Evolutionary conservation across 75 land plant genomes (phyloP).

Genomic region (Cupressus sempervirens): DNA sequence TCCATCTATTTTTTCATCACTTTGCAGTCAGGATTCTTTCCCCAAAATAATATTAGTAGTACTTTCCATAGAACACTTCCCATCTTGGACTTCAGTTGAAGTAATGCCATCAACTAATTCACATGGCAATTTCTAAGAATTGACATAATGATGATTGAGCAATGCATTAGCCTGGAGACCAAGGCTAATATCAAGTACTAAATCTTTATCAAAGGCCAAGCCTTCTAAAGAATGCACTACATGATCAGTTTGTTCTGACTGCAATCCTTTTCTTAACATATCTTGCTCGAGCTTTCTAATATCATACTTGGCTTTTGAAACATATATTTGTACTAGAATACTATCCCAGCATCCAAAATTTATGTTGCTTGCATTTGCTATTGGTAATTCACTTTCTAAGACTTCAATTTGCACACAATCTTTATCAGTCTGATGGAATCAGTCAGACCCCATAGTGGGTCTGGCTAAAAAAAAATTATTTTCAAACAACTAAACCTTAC

Average conservation of each 20-base stretch:
- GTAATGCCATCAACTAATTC: background rate
- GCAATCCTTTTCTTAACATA: slow-evolving; percentile 11
- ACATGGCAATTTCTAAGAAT: background rate
- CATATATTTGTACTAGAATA: background rate
- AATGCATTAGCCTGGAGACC: slow-evolving; percentile 1
- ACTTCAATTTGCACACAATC: no score
- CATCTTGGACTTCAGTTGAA: background rate
- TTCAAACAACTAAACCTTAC: no score
- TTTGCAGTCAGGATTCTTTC: background rate
- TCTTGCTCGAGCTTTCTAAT: slow-evolving; percentile 7
- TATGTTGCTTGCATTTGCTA: background rate
- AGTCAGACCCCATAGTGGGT: no score
- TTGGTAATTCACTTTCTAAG: no score
- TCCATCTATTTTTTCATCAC: background rate
- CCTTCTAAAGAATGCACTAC: background rate
- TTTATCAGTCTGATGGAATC: no score
- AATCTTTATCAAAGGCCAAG: no score
- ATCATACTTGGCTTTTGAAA: background rate
- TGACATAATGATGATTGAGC: background rate
- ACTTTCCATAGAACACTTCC: background rate
- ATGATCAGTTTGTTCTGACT: background rate
- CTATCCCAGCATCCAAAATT: background rate
- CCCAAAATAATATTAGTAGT: background rate
- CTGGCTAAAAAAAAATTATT: no score
- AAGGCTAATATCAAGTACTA: background rate